A percentile compares a stretch with the other conserved stretches of the same genome.
These are phyloP conservation scores for Pleurotus cornucopiae DNA, from an alignment of 768 basidiomycete genomes.

Conservation along the genomic window DNA sequence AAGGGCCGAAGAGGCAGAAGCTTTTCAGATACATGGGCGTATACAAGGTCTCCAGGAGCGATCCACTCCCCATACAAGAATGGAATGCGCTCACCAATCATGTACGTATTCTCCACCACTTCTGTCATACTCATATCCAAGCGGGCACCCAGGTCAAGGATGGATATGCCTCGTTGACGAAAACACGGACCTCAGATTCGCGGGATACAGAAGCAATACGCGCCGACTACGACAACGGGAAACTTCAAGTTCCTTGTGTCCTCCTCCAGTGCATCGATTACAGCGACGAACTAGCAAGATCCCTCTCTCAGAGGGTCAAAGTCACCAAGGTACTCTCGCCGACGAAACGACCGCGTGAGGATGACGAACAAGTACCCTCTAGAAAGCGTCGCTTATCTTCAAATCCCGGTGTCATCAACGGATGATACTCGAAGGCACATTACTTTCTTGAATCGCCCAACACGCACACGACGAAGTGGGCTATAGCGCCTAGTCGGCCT, in stretches of 20 bases:
- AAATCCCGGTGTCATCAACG: background rate
- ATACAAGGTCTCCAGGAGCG: slow-evolving; percentile 39
- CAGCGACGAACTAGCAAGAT: slow-evolving; percentile 32
- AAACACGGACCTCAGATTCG: slow-evolving; percentile 31
- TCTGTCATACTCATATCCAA: background rate
- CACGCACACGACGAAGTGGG: no score
- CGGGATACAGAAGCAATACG: slow-evolving; percentile 28
- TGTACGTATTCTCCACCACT: slow-evolving; percentile 22
- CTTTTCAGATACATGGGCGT: slow-evolving; percentile 42
- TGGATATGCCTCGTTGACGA: slow-evolving; percentile 34
- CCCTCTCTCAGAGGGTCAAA: slow-evolving; percentile 8
- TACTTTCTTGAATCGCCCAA: background rate
- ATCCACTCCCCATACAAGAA: slow-evolving; percentile 38
- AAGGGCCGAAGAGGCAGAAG: slow-evolving; percentile 21
- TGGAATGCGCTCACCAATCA: slow-evolving; percentile 37
- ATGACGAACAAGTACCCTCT: background rate
- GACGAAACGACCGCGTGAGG: slow-evolving; percentile 3
- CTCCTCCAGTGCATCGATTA: slow-evolving; percentile 41
- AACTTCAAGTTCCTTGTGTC: slow-evolving; percentile 44
- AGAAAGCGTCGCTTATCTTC: slow-evolving; percentile 4
- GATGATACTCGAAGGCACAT: background rate
- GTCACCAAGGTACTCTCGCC: slow-evolving; percentile 7
- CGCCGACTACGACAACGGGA: slow-evolving; percentile 41
- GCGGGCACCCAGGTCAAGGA: slow-evolving; percentile 22
- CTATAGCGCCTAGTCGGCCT: no score